These are phyloP conservation scores for Colletotrichum nymphaeae DNA, from an alignment of 2,329 filamentous ascomycete genomes.

Conservation along the genomic window DNA sequence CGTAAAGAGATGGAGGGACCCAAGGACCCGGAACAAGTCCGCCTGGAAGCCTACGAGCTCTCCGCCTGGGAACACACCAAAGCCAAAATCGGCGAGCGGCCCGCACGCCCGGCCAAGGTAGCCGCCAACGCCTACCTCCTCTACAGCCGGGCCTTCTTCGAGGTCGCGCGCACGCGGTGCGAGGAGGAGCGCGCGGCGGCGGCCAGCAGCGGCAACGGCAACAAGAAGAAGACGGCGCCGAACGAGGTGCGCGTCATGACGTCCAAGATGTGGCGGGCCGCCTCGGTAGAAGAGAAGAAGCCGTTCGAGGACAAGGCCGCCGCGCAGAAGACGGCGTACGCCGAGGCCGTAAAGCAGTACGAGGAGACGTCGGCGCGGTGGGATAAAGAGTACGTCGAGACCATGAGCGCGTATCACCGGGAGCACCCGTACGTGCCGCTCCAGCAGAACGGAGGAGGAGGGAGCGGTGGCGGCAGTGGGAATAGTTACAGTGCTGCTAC, in stretches of 20 bases:
- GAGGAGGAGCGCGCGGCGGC: constrained; percentile 66
- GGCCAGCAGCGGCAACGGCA: constrained; percentile 49
- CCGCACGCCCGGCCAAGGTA: constrained; percentile 77
- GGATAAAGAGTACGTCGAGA: constrained; percentile 73
- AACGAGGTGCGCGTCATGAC: constrained; percentile 89
- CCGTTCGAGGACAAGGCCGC: constrained; percentile 83
- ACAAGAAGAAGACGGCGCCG: constrained; percentile 70
- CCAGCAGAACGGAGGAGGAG: constrained; percentile 41
- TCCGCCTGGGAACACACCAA: constrained; percentile 64
- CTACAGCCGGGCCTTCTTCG: constrained; percentile 83
- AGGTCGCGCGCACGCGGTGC: constrained; percentile 69
- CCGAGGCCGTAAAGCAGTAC: constrained; percentile 67
- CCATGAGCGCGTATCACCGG: constrained; percentile 63
- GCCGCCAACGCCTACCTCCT: constrained; percentile 89
- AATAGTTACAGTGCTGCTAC: neutral
- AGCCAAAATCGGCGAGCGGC: constrained; percentile 77
- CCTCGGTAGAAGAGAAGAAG: constrained; percentile 74
- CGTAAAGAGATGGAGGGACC: constrained; percentile 61
- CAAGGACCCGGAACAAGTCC: constrained; percentile 62
- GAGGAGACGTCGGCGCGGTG: constrained; percentile 74
- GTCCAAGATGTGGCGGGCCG: constrained; percentile 91
- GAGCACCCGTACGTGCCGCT: constrained; percentile 60
- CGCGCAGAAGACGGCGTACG: constrained; percentile 75
- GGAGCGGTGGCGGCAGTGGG: neutral
- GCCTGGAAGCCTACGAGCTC: constrained; percentile 67